phyloP scores from a whole-genome alignment of 108 stramenopile species.

The Chaetoceros tenuissimus region DNA sequence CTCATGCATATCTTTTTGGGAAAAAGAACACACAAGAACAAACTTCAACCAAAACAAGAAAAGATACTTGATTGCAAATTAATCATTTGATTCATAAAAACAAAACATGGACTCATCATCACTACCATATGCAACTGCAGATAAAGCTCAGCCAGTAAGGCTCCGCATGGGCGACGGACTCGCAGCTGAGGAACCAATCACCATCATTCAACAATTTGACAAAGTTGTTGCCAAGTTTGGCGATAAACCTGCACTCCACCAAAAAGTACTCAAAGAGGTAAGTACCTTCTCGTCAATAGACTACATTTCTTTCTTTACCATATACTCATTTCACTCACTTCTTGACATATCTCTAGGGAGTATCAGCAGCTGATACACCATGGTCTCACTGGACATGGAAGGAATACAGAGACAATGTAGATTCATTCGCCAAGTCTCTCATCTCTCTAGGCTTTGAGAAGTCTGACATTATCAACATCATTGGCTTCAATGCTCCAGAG shows the following conservation, averaged over 20 bases:
- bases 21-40: no score
- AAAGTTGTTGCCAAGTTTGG: slow-evolving; percentile 12
- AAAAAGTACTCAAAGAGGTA: slow-evolving; percentile 13
- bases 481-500: slow-evolving; percentile 63
- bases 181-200: slow-evolving; percentile 6
- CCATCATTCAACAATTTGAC: slow-evolving; percentile 16
- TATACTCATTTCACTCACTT: no score
- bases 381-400: slow-evolving; percentile 33
- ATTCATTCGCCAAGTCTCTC: slow-evolving; percentile 50
- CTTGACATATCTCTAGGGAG: no score
- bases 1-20: no score
- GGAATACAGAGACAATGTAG: slow-evolving; percentile 27
- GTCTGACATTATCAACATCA: slow-evolving; percentile 51
- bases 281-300: no score
- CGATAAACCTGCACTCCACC: slow-evolving; percentile 18
- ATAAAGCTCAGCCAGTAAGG: slow-evolving; percentile 6
- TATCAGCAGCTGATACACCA: slow-evolving; percentile 3
- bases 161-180: slow-evolving; percentile 14
- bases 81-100: no score
- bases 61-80: no score
- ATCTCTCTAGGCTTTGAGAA: slow-evolving; percentile 47
- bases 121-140: slow-evolving; percentile 16
- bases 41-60: no score
- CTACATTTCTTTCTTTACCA: not conserved
- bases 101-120: not conserved